A percentile compares a stretch with the other conserved stretches of the same genome.
These are phyloP conservation scores for Pseudopediastrum boryanum DNA, from an alignment of 139 green algal genomes.

Conservation along the genomic window DNA sequence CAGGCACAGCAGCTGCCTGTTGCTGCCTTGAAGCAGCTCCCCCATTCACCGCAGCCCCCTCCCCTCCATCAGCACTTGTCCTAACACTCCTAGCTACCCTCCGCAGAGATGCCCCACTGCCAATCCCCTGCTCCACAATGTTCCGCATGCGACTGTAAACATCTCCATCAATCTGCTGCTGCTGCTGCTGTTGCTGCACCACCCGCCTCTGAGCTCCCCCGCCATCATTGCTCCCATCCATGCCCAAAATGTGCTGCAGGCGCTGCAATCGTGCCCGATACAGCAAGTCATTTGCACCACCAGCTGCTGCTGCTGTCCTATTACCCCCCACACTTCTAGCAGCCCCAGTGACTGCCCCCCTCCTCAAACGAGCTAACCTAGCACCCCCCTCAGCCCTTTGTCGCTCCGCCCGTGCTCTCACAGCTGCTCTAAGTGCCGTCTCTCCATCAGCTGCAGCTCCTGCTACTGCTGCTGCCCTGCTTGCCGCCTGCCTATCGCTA, in stretches of 20 bases:
- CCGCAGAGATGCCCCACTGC: neutral
- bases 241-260: neutral
- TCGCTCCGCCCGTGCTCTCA: neutral
- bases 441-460: slow-evolving; percentile 9
- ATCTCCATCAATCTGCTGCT: neutral
- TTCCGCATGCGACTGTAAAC: neutral
- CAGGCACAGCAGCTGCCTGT: neutral
- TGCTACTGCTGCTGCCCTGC: slow-evolving; percentile 1
- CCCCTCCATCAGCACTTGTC: too few species aligned
- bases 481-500: too few species aligned
- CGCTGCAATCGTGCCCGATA: neutral
- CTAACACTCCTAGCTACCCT: neutral
- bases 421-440: neutral
- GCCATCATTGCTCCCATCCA: neutral
- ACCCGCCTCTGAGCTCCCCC: neutral
- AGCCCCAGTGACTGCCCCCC: too few species aligned
- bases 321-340: too few species aligned
- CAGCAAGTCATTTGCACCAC: neutral
- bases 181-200: neutral
- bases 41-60: neutral
- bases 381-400: neutral
- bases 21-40: neutral
- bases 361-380: too few species aligned
- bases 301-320: neutral
- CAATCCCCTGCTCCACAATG: neutral